Percentiles rank a stretch among this genome's conserved stretches.
Evolutionary conservation across 2,329 filamentous ascomycete species (phyloP).

Genomic region (Podosphaera aphanis): DNA sequence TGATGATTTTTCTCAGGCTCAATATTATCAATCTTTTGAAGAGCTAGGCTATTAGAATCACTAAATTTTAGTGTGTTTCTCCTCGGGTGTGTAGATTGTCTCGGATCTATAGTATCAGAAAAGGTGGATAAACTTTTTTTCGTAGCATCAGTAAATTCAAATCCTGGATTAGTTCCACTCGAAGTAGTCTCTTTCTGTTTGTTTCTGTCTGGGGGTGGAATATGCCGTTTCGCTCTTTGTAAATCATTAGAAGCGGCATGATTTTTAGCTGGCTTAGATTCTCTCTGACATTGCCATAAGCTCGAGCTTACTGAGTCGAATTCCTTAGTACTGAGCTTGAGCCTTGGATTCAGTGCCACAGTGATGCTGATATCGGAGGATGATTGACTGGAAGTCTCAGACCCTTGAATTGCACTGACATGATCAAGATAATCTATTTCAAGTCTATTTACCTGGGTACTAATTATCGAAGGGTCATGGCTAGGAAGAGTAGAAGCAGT

Average conservation of each 20-base stretch:
- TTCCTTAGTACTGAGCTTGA: not conserved
- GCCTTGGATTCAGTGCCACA: not conserved
- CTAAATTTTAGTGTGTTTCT: not conserved
- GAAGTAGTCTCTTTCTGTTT: not conserved
- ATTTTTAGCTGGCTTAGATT: not conserved
- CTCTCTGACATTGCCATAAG: not conserved
- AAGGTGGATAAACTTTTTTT: not conserved
- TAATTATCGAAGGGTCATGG: not conserved
- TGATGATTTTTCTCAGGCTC: no score
- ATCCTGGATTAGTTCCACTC: not conserved
- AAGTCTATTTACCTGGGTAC: not conserved
- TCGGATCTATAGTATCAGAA: not conserved
- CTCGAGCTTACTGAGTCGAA: not conserved
- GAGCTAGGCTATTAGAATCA: no score
- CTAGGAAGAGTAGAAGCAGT: not conserved
- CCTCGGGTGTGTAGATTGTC: not conserved
- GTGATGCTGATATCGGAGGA: conserved; percentile 1
- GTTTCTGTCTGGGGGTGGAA: not conserved
- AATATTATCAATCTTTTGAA: no score
- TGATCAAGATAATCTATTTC: not conserved
- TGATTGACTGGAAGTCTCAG: not conserved
- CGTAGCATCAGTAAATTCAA: not conserved
- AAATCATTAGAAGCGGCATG: not conserved
- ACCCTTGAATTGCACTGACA: not conserved
- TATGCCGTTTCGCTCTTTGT: not conserved